These are phyloP conservation scores for Beauveria pseudobassiana DNA, from an alignment of 2,329 filamentous ascomycete species.

Conservation along the genomic window DNA sequence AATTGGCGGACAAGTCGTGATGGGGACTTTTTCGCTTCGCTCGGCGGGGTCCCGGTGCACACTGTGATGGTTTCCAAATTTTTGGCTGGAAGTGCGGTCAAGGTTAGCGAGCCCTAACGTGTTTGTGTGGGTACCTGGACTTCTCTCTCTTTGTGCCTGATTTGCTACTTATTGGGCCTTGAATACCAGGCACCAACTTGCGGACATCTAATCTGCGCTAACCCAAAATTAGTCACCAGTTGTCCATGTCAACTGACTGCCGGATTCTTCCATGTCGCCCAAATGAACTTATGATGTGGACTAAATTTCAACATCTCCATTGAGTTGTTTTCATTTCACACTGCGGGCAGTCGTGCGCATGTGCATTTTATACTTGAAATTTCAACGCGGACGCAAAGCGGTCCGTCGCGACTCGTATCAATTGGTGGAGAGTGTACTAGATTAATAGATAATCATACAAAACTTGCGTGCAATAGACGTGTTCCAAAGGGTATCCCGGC, in stretches of 20 bases:
- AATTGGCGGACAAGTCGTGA: conserved; percentile 1
- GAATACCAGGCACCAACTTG: conserved; percentile 13
- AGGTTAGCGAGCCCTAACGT: conserved; percentile 27
- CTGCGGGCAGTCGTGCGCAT: too few species aligned
- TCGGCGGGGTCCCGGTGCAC: conserved; percentile 13
- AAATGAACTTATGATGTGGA: neutral
- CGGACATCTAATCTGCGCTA: neutral
- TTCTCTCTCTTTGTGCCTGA: neutral
- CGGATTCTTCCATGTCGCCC: too few species aligned
- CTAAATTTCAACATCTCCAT: neutral
- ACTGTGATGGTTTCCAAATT: conserved; percentile 12
- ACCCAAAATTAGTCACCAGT: neutral
- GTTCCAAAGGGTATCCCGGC: conserved; percentile 1
- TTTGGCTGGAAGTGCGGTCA: conserved; percentile 17
- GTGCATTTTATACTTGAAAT: neutral
- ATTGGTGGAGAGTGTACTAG: conserved; percentile 11
- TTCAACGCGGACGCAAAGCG: neutral
- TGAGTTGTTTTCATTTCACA: neutral
- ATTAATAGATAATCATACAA: conserved; percentile 4
- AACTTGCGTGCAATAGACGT: neutral
- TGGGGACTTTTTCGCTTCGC: conserved; percentile 18
- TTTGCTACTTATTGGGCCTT: neutral
- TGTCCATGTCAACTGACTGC: neutral
- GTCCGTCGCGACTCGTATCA: neutral
- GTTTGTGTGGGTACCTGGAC: conserved; percentile 15